Evolutionary conservation across 176 grass and related monocot genomes (phyloP), one percentile per base, ranked within the genome.

Genomic region (Phragmites australis): DNA sequence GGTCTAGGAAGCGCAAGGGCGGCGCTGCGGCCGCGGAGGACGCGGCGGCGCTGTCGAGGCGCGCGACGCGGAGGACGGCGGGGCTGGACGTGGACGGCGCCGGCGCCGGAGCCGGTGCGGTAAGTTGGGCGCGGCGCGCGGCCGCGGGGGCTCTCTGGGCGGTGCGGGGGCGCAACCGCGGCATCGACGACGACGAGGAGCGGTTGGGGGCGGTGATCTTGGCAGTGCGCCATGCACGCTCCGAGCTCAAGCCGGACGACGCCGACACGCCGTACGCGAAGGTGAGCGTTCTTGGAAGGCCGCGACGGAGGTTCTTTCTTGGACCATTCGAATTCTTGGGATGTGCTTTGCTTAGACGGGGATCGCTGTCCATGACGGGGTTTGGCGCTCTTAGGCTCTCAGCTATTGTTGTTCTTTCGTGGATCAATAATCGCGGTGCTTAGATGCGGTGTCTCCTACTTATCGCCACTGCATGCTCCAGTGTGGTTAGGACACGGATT

Each of bases 1-100:
- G 12, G 17, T 8, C 62, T 26, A 53, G 53, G 70, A 89, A 81
- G 87, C 70, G 87, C 70, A 70, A 62, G 87, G n/a, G 44, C 11
- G 8, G 55, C 37, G 26, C 4, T 0, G 70, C 2, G 46, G 25
- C 55, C 17, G 59, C 59, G 46, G 59, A 26, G 45, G 32, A 15
- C 51, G 32, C 41, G 17, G 60, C 13, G 31, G 15, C 59, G 51
- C 8, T 52, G 22, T 16, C 30, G 75, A 46, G 14, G 77, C 62
- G 48, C 47, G 47, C 63, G 32, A 53, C 63, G 52, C 70, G 70
- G 70, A 74, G 70, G 30, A 22, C 31, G 70, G 13, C 34, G 13
- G 31, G 6, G 76, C 39, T 2, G 72, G 69, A 34, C 17, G 44
- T 52, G 53, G 37, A 16, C 7, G 22, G 8, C 32, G n/a, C n/a